phyloP scores from a whole-genome alignment of 2,329 filamentous ascomycete genomes.

The Dothideomycetes sp. region DNA sequence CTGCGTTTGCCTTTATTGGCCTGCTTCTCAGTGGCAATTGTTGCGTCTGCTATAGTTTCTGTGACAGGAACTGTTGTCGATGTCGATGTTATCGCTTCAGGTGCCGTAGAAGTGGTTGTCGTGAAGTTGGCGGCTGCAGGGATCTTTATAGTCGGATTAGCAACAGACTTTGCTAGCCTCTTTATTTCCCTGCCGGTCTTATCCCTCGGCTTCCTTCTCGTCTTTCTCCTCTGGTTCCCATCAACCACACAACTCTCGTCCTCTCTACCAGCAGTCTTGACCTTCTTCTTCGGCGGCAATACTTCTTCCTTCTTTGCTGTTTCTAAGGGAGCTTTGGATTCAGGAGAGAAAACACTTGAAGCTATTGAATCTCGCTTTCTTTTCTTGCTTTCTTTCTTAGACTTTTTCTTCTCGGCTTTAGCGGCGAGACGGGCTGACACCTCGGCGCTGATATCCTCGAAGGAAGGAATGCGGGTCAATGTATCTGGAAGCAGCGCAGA shows the following conservation, averaged over 20 bases:
- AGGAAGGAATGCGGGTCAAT: constrained; percentile 3
- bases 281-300: constrained; percentile 16
- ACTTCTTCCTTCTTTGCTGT: not conserved
- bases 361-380: constrained; percentile 25
- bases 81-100: too few relatives aligned
- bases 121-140: too few relatives aligned
- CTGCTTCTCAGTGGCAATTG: too few relatives aligned
- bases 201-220: not conserved
- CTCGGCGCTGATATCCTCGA: constrained; percentile 25
- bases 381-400: constrained; percentile 23
- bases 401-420: constrained; percentile 21
- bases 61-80: too few relatives aligned
- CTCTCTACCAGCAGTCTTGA: not conserved
- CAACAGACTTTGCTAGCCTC: too few relatives aligned
- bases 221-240: not conserved
- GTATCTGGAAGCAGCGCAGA: not conserved
- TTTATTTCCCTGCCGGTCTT: too few relatives aligned
- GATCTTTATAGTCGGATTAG: too few relatives aligned
- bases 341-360: constrained; percentile 20
- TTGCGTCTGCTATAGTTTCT: too few relatives aligned
- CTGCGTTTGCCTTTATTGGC: too few relatives aligned
- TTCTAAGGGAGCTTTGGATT: constrained; percentile 14
- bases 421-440: constrained; percentile 24
- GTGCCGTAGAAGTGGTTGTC: too few relatives aligned
- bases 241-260: not conserved